Evolutionary conservation across 768 basidiomycete species (phyloP), one percentile per base, ranked within the genome.

Genomic region (Coprinopsis cinerea): DNA sequence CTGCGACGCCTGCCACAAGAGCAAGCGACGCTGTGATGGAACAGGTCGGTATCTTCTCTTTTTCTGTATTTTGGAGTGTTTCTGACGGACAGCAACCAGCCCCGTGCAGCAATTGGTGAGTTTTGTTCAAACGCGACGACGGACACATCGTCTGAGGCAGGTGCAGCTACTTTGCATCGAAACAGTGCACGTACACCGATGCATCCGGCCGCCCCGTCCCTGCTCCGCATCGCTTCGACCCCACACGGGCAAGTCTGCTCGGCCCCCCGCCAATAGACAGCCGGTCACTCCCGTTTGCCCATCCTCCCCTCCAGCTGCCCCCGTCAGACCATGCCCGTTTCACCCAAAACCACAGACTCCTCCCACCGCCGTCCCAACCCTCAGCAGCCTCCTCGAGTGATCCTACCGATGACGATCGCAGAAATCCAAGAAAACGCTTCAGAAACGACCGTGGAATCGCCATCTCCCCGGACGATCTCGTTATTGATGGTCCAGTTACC

Each of bases 1-100:
- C 43, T 90, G 88, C 66, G 85, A 88, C 65, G 83, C 85, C 47
- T 91, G 88, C 63, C 89, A 91, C 62, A 88, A 85, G 64, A 83
- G 81, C 67, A 91, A 91, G 62, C 79, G 88, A 22, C 79, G 88
- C 42, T 90, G 88, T 66, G 87, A 89, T 66, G 87, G 87, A 26
- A 87, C 84, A 53, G 82, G 85, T 84, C 53, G 51, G 81, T 71
- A 44, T 49, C 47, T 26, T 43, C 40, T 58, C 46, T 54, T 46
- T 39, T 27, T 17, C 48, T 46, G 57, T 55, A 53, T 36, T 49
- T 32, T 34, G 18, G 27, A 57, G 47, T 53, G 58, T n/a, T n/a
- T n/a, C n/a, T n/a, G n/a, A n/a, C n/a, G n/a, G n/a, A n/a, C n/a
- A n/a, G n/a, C n/a, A n/a, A n/a, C 42, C 64, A 86, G 84, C 83